Percentiles rank a stretch among this genome's conserved stretches.
phyloP scores from a whole-genome alignment of 2,329 filamentous ascomycete species.

The Periconia sp. region DNA sequence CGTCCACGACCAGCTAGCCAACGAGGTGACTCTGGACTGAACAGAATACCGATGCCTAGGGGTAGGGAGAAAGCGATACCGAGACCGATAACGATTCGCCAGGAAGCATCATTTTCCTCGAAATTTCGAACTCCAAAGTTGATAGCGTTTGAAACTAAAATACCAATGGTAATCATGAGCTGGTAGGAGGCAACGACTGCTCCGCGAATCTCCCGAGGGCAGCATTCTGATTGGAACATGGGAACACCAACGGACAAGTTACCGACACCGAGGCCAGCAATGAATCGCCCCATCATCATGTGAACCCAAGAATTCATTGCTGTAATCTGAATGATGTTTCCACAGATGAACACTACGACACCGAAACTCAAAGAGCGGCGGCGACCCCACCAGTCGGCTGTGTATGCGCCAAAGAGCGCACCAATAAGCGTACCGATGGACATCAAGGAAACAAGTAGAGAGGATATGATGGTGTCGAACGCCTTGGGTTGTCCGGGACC shows the following conservation, averaged over 20 bases:
- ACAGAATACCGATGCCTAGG: slow-evolving; percentile 32
- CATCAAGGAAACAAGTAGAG: slow-evolving; percentile 41
- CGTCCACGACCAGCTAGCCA: slow-evolving; percentile 53
- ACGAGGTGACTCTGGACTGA: slow-evolving; percentile 31
- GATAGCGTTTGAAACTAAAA: slow-evolving; percentile 37
- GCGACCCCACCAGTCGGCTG: slow-evolving; percentile 57
- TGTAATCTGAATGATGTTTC: slow-evolving; percentile 48
- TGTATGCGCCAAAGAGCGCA: slow-evolving; percentile 46
- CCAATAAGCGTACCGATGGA: slow-evolving; percentile 47
- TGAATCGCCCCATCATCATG: slow-evolving; percentile 51
- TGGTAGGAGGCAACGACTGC: slow-evolving; percentile 58
- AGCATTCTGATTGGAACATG: slow-evolving; percentile 67
- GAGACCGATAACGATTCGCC: slow-evolving; percentile 37
- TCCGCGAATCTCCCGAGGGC: slow-evolving; percentile 64
- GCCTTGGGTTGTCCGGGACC: slow-evolving; percentile 36
- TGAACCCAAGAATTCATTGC: slow-evolving; percentile 46
- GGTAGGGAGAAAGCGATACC: slow-evolving; percentile 36
- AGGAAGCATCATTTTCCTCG: slow-evolving; percentile 41
- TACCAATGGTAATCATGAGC: slow-evolving; percentile 50
- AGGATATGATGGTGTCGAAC: slow-evolving; percentile 48
- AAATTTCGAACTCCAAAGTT: slow-evolving; percentile 47
- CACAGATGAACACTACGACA: slow-evolving; percentile 48
- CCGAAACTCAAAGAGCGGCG: slow-evolving; percentile 52
- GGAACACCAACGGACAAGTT: slow-evolving; percentile 60
- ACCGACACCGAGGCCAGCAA: slow-evolving; percentile 48